Percentiles rank a stretch among this genome's conserved stretches.
These are phyloP conservation scores for Boletus subparvulus DNA, from an alignment of 768 basidiomycete species.

Conservation along the genomic window DNA sequence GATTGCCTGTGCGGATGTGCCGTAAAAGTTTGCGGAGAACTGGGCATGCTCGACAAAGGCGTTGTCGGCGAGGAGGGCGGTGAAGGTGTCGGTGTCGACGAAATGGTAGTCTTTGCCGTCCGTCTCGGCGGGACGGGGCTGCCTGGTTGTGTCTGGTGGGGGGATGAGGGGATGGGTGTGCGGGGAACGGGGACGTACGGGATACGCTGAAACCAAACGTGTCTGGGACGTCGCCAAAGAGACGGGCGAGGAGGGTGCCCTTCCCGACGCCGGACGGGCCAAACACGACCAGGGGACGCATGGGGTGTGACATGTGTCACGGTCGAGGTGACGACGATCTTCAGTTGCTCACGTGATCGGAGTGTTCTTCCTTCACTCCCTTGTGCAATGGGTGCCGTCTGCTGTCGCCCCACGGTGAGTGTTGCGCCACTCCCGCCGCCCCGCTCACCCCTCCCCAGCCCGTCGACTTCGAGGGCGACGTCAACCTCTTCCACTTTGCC, in stretches of 20 bases:
- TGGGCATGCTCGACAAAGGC: conserved; percentile 95
- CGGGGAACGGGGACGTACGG: conserved; percentile 43
- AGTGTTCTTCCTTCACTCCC: conserved; percentile 1
- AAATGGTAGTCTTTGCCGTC: conserved; percentile 90
- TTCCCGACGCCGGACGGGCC: conserved; percentile 95
- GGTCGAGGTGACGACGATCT: background rate
- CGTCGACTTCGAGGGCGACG: conserved; percentile 93
- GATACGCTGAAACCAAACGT: conserved; percentile 93
- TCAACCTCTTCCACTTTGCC: conserved; percentile 96
- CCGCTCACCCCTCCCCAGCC: conserved; percentile 51
- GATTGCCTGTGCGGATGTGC: conserved; percentile 84
- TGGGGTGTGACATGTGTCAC: background rate
- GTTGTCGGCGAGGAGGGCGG: conserved; percentile 58
- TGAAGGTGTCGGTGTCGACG: conserved; percentile 68
- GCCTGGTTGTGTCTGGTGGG: conserved; percentile 79
- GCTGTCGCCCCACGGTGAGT: conserved; percentile 78
- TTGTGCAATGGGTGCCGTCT: conserved; percentile 67
- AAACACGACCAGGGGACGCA: conserved; percentile 74
- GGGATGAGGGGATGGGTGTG: background rate
- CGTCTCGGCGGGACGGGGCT: conserved; percentile 76
- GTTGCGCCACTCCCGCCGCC: background rate
- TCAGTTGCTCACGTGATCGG: too few species aligned
- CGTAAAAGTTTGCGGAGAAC: conserved; percentile 90
- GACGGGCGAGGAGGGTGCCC: conserved; percentile 79
- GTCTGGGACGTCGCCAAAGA: conserved; percentile 79